A percentile compares a stretch with the other conserved stretches of the same genome.
Evolutionary conservation across 768 basidiomycete genomes (phyloP).

Genomic region (Crucibulum laeve): DNA sequence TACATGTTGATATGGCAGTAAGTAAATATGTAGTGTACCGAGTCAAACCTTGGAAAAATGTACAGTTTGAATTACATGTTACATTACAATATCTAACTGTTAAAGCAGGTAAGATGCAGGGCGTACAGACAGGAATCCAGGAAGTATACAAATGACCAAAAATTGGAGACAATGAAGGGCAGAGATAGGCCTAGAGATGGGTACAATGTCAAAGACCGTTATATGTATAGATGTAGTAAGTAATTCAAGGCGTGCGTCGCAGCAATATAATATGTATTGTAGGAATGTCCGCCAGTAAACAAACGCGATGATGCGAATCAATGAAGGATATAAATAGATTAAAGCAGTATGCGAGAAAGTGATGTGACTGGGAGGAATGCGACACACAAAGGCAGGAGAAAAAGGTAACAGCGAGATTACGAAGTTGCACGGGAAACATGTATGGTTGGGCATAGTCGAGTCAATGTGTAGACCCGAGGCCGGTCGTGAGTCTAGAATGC

Average conservation of each 20-base stretch:
- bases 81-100: too few relatives aligned
- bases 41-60: too few relatives aligned
- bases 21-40: too few relatives aligned
- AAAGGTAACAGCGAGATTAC: too few relatives aligned
- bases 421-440: too few relatives aligned
- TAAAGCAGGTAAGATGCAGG: too few relatives aligned
- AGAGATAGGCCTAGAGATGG: neutral
- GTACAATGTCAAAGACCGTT: neutral
- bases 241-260: neutral
- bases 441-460: too few relatives aligned
- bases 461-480: neutral
- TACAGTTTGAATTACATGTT: too few relatives aligned
- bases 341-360: neutral
- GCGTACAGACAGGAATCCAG: too few relatives aligned
- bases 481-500: too few relatives aligned
- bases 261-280: conserved; percentile 1
- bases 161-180: neutral
- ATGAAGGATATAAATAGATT: conserved; percentile 6
- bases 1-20: too few relatives aligned
- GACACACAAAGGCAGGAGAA: neutral
- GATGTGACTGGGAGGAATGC: neutral
- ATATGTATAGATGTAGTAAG: neutral
- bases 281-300: neutral
- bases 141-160: neutral
- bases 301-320: neutral